These are phyloP conservation scores for Penicillium sp. DNA, from an alignment of 2,329 filamentous ascomycete genomes.

Conservation along the genomic window DNA sequence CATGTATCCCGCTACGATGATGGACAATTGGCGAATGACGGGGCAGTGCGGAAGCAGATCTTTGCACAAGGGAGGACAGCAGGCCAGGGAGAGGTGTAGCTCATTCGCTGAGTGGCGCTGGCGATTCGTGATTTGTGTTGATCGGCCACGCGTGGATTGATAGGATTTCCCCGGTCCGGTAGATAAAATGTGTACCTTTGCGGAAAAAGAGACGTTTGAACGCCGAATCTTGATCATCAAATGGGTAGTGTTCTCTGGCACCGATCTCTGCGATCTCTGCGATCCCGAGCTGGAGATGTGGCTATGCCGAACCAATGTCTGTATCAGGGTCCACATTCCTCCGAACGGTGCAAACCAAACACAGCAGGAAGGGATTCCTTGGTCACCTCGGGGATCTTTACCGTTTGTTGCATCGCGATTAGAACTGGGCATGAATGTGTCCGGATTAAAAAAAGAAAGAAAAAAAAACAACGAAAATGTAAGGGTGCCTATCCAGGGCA, in stretches of 20 bases:
- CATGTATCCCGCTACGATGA: background rate
- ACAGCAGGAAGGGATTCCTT: background rate
- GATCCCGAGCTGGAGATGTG: background rate
- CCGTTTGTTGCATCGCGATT: constrained; percentile 2
- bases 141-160: background rate
- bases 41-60: background rate
- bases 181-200: background rate
- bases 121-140: background rate
- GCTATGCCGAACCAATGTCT: background rate
- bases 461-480: constrained; percentile 1
- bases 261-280: background rate
- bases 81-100: background rate
- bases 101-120: background rate
- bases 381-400: background rate
- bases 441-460: background rate
- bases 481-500: constrained; percentile 6
- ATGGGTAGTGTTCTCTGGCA: background rate
- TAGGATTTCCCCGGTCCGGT: background rate
- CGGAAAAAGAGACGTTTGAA: background rate
- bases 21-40: constrained; percentile 2
- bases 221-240: background rate
- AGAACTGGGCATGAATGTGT: background rate
- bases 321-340: constrained; percentile 11
- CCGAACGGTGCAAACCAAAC: background rate
- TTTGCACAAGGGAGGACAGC: background rate